These are phyloP conservation scores for Solanum arcanum DNA, from an alignment of 257 asterid species.

Conservation along the genomic window DNA sequence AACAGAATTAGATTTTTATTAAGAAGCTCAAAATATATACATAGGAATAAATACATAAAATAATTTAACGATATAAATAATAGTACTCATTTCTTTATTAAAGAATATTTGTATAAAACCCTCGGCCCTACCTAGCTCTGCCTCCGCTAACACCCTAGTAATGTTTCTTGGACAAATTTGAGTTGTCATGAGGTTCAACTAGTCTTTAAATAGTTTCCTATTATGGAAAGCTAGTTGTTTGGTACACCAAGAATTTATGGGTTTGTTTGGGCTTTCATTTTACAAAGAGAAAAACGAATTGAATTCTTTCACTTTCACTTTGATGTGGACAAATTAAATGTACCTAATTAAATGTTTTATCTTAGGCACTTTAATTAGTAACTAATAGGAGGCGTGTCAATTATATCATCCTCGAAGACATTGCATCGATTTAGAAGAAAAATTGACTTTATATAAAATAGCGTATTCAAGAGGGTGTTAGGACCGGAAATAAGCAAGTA, in stretches of 20 bases:
- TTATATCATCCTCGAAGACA: neutral
- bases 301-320: neutral
- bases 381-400: neutral
- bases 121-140: neutral
- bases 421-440: neutral
- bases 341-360: neutral
- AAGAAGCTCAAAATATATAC: no score
- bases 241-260: neutral
- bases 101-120: neutral
- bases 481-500: no score
- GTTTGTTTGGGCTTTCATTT: neutral
- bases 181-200: neutral
- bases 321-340: neutral
- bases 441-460: neutral
- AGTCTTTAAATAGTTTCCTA: neutral
- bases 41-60: no score
- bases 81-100: no score
- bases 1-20: neutral
- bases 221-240: neutral
- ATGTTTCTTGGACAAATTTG: neutral
- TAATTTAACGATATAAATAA: no score
- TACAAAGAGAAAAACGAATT: neutral
- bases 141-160: neutral
- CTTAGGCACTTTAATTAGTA: neutral
- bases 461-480: no score